phyloP scores from a whole-genome alignment of 352 stramenopile species.

The Pilasporangium apinafurcum region DNA sequence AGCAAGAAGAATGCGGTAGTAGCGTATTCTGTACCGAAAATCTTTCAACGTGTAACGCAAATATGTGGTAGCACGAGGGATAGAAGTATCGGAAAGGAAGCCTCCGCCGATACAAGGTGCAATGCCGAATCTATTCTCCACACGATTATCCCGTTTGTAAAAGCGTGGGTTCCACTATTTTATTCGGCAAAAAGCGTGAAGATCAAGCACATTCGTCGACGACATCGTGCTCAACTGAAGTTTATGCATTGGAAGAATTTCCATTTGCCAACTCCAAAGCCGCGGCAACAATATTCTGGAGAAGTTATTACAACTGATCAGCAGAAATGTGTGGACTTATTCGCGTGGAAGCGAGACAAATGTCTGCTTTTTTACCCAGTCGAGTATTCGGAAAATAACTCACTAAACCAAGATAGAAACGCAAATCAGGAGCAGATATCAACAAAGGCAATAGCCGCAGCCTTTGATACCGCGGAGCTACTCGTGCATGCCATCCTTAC shows the following conservation, averaged over 20 bases:
- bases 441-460: constrained; percentile 6
- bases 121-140: constrained; percentile 3
- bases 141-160: constrained; percentile 5
- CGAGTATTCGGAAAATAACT: not conserved
- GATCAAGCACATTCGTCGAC: not conserved
- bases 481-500: constrained; percentile 20
- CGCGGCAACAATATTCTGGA: not conserved
- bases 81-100: constrained; percentile 6
- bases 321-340: constrained; percentile 6
- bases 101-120: not conserved
- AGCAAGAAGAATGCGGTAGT: constrained; percentile 40
- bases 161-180: constrained; percentile 5
- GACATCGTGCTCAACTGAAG: too few species aligned
- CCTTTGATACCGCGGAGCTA: constrained; percentile 19
- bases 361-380: constrained; percentile 28
- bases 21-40: constrained; percentile 17
- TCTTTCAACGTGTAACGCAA: constrained; percentile 27
- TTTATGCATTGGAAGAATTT: constrained; percentile 11
- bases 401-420: constrained; percentile 5
- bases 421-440: not conserved
- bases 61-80: constrained; percentile 1
- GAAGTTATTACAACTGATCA: not conserved
- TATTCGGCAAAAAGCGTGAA: not conserved
- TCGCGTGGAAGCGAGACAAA: constrained; percentile 17
- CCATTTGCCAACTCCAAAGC: not conserved